Conservation (phyloP, 148 eudicot genomes). For the Tetragonia tetragonoides region DNA sequence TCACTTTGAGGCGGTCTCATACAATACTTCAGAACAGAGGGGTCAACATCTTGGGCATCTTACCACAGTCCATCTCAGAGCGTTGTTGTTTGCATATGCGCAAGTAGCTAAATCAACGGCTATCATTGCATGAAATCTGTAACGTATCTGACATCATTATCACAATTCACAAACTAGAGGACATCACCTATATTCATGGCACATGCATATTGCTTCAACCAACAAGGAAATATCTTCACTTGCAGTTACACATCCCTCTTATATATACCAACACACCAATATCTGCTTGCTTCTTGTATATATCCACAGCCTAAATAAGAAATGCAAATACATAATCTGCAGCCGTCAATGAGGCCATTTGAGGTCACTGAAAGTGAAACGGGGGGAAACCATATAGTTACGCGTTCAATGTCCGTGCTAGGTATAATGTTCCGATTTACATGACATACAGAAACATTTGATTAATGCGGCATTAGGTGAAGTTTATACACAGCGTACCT, state of each 20-base stretch:
- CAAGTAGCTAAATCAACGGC: background rate
- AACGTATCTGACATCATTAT: slow-evolving; percentile 6
- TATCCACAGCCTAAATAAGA: background rate
- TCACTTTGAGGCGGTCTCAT: too few relatives aligned
- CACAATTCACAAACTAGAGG: background rate
- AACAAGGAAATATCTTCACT: slow-evolving; percentile 17
- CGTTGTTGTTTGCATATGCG: background rate
- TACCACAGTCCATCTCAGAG: background rate
- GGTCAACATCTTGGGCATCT: background rate
- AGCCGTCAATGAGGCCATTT: background rate
- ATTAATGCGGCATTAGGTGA: slow-evolving; percentile 24
- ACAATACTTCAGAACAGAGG: background rate
- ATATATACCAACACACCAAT: background rate
- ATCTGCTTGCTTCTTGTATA: slow-evolving; percentile 1
- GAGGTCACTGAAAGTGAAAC: slow-evolving; percentile 6
- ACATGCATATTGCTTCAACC: slow-evolving; percentile 23
- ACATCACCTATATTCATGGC: slow-evolving; percentile 11
- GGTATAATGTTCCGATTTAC: slow-evolving; percentile 4
- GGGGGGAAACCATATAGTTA: background rate
- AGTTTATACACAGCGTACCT: slow-evolving; percentile 15
- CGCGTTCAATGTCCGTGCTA: slow-evolving; percentile 17
- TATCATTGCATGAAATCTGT: background rate
- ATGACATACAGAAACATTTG: background rate
- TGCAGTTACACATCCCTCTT: slow-evolving; percentile 22
- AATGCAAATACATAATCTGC: background rate